Percentiles rank a stretch among this genome's conserved stretches.
Evolutionary conservation across 169 alveolate species (phyloP).

Genomic region (Ichthyophthirius multifiliis): DNA sequence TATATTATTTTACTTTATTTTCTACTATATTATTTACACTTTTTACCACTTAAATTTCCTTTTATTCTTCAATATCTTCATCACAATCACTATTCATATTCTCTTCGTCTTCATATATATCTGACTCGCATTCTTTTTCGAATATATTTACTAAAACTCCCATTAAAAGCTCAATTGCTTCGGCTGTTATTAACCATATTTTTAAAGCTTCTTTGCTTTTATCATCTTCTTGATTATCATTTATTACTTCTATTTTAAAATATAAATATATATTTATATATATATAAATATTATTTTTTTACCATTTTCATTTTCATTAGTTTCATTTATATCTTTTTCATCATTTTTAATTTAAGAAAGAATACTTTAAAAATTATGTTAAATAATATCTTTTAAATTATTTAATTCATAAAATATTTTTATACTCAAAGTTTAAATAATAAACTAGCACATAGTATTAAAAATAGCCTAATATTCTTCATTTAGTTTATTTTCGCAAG

Average conservation of each 20-base stretch:
- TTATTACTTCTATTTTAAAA: background rate
- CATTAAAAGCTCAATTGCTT: background rate
- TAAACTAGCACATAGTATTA: background rate
- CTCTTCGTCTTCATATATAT: constrained; percentile 15
- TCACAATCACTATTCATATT: background rate
- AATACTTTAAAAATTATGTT: background rate
- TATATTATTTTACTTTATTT: background rate
- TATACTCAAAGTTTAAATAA: background rate
- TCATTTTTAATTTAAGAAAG: background rate
- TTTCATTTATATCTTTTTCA: background rate
- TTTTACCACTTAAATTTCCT: background rate
- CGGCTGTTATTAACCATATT: constrained; percentile 2
- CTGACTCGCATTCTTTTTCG: background rate
- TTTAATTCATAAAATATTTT: background rate
- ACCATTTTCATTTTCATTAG: background rate
- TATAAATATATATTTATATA: background rate
- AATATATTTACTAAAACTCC: constrained; percentile 2
- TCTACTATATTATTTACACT: background rate
- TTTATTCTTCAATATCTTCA: background rate
- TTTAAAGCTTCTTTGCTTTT: constrained; percentile 4
- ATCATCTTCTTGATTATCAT: background rate
- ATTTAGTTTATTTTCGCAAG: background rate
- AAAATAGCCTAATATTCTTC: background rate
- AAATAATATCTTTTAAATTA: background rate
- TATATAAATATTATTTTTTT: background rate